A percentile compares a stretch with the other conserved stretches of the same genome.
Conservation (phyloP, 2,329 filamentous ascomycete species). For the Fusarium sp. region DNA sequence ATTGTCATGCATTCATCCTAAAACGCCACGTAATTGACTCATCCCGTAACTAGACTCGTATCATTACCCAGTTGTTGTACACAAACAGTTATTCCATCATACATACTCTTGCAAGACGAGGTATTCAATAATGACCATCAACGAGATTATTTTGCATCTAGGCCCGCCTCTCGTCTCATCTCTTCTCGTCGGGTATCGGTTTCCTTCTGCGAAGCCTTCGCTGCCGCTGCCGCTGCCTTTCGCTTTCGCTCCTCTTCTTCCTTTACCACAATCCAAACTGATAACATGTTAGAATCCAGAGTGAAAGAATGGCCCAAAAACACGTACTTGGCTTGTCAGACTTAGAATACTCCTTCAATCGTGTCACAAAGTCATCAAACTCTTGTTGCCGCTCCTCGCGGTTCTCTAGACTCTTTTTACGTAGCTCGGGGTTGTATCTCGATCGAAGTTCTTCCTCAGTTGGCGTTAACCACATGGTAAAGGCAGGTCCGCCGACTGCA, state of each 20-base stretch:
- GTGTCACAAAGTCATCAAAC: slow-evolving; percentile 85
- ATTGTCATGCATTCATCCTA: slow-evolving; percentile 9
- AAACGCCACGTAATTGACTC: slow-evolving; percentile 30
- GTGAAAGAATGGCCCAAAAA: not conserved
- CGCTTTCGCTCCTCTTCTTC: slow-evolving; percentile 57
- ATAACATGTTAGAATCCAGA: slow-evolving; percentile 21
- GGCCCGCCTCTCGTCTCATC: slow-evolving; percentile 59
- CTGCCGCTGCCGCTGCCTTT: slow-evolving; percentile 49
- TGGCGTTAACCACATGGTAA: slow-evolving; percentile 82
- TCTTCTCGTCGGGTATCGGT: slow-evolving; percentile 57
- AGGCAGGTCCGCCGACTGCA: slow-evolving; percentile 83
- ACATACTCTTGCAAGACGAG: slow-evolving; percentile 40
- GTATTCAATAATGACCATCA: not conserved
- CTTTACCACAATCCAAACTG: slow-evolving; percentile 63
- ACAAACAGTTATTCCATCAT: slow-evolving; percentile 18
- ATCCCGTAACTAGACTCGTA: slow-evolving; percentile 11
- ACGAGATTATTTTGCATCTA: slow-evolving; percentile 48
- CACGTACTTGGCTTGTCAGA: slow-evolving; percentile 87
- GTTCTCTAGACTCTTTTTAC: slow-evolving; percentile 83
- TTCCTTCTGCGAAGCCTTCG: slow-evolving; percentile 52
- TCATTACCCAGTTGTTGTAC: slow-evolving; percentile 32
- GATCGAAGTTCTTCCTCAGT: slow-evolving; percentile 92
- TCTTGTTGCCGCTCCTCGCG: slow-evolving; percentile 80
- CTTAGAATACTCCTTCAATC: slow-evolving; percentile 88
- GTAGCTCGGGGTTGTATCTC: slow-evolving; percentile 94